Percentiles rank a stretch among this genome's conserved stretches.
phyloP scores from a whole-genome alignment of 192 early-diverging fungal genomes.

The Phycomyces blakesleeanus region DNA sequence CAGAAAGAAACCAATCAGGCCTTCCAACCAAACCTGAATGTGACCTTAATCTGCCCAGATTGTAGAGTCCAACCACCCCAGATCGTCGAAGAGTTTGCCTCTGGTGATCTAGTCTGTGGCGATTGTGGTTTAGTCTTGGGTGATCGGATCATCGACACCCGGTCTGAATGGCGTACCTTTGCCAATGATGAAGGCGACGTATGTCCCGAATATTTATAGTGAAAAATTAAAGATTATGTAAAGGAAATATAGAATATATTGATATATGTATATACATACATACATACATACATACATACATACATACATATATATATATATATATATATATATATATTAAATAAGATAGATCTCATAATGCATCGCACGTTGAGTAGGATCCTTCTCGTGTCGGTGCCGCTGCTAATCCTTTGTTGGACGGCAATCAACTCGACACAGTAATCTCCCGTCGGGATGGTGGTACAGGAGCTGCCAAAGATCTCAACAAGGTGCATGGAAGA shows the following conservation, averaged over 20 bases:
- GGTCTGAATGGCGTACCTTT: constrained; percentile 97
- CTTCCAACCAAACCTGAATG: constrained; percentile 49
- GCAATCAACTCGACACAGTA: constrained; percentile 78
- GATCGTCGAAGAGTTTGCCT: constrained; percentile 87
- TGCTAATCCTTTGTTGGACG: constrained; percentile 73
- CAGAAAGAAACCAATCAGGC: constrained; percentile 11
- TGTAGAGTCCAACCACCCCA: constrained; percentile 77
- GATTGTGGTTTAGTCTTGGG: constrained; percentile 89
- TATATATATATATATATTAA: too few relatives aligned
- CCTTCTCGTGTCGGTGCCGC: constrained; percentile 87
- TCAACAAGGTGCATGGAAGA: constrained; percentile 72
- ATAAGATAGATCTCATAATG: not conserved
- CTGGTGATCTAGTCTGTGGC: constrained; percentile 88
- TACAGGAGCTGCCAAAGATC: constrained; percentile 61
- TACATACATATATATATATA: too few relatives aligned
- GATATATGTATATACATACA: too few relatives aligned
- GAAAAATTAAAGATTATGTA: too few relatives aligned
- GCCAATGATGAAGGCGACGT: constrained; percentile 83
- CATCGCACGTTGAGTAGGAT: constrained; percentile 42
- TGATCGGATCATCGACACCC: constrained; percentile 87
- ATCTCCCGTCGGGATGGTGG: constrained; percentile 79
- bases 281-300: too few relatives aligned
- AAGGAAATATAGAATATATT: too few relatives aligned
- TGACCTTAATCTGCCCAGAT: constrained; percentile 65
- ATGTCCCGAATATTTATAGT: constrained; percentile 10